Conservation (phyloP, 257 asterid genomes). For the Nicotiana knightiana region DNA sequence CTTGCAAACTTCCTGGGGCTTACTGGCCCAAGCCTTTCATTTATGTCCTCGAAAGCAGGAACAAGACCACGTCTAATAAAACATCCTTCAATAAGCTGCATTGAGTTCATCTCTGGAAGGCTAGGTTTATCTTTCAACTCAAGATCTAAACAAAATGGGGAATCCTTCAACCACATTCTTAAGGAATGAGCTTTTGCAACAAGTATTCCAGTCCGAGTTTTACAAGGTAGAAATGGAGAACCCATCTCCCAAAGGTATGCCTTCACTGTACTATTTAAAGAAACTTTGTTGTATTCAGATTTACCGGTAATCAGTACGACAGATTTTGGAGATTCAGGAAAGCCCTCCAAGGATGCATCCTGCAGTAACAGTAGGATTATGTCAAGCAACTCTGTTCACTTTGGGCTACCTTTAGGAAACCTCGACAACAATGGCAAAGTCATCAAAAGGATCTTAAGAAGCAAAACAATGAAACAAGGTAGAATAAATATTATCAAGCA, state of each 20-base stretch:
- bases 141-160: conserved; percentile 85
- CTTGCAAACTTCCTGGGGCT: conserved; percentile 80
- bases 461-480: background rate
- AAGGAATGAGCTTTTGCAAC: conserved; percentile 86
- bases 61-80: conserved; percentile 81
- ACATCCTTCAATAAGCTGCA: conserved; percentile 88
- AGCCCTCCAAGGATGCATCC: conserved; percentile 98
- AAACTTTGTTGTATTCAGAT: conserved; percentile 74
- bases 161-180: conserved; percentile 87
- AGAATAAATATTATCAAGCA: background rate
- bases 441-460: background rate
- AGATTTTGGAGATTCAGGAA: conserved; percentile 87
- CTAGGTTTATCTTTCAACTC: conserved; percentile 70
- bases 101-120: conserved; percentile 62
- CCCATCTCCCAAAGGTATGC: conserved; percentile 98
- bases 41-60: conserved; percentile 82
- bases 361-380: conserved; percentile 22
- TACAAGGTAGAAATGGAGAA: conserved; percentile 87
- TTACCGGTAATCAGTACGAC: conserved; percentile 84
- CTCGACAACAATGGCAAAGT: background rate
- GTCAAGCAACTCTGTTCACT: conserved; percentile 3
- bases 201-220: conserved; percentile 70
- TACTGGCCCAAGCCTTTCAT: conserved; percentile 71
- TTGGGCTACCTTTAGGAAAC: conserved; percentile 2
- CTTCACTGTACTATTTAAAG: conserved; percentile 68